Evolutionary conservation across 257 asterid species (phyloP), one percentile per base, ranked within the genome.

Genomic region (Primulina huaijiensis): DNA sequence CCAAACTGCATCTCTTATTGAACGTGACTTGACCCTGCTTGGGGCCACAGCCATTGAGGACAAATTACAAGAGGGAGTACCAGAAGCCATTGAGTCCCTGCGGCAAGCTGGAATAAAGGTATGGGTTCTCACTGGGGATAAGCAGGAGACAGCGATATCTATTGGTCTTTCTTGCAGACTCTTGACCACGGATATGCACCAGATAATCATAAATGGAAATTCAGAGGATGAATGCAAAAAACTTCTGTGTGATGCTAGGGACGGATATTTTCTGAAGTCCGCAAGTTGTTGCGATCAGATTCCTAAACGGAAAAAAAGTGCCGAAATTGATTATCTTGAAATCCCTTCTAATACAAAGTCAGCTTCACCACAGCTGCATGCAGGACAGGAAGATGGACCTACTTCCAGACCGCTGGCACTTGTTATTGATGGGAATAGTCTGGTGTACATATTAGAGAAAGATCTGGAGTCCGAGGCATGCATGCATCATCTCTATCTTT

Each of bases 21-120:
- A 94, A 81, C 84, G 92, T 81, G 79, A 94, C 83, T 78, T 94
- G 77, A 79, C 86, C 76, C 85, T 94, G 76, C 91, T 94, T 64
- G 99, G 99, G 65, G 97, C 95, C 69, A 94, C 97, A 40, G 99
- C 96, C 43, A 94, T 94, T 66, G 99, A 94, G 82, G 99, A 94
- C 85, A 94, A 86, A 84, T 84, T 94, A 72, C 99, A 94, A 83
- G 87, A 91, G 65, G 97, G 99, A 7, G 97, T 91, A 60, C 97
- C 99, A 19, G 97, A 94, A 79, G 87, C 97, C 72, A 94, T 94
- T 52, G 97, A 94, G 80, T 89, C 97, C 68, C 82, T 94, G 67
- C 88, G 97, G 33, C 88, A 94, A 72, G 99, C 99, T 21, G 99
- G 99, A 75, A 88, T 94, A 63, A 94, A 91, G 85, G 96, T 91